Conservation (phyloP, 495 filamentous ascomycete species). For the Aspergillus egyptiacus region DNA sequence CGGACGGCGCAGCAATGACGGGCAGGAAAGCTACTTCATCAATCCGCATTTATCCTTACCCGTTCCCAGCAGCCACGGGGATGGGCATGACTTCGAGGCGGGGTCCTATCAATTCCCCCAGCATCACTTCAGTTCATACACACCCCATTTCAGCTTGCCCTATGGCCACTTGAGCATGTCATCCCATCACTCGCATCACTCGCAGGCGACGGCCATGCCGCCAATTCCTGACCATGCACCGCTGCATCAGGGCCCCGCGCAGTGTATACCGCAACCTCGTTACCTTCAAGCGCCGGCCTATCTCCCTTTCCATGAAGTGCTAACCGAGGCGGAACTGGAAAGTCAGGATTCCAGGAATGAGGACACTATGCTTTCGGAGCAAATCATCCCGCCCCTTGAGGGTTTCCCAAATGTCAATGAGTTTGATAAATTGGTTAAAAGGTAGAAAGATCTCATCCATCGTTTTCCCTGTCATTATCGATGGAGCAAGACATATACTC, state of each 20-base stretch:
- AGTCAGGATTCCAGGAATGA: slow-evolving; percentile 42
- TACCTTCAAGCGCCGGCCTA: slow-evolving; percentile 35
- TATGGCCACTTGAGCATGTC: slow-evolving; percentile 33
- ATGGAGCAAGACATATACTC: neutral
- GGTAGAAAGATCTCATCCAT: slow-evolving; percentile 23
- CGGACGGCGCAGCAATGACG: slow-evolving; percentile 32
- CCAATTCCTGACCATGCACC: slow-evolving; percentile 28
- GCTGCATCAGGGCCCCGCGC: slow-evolving; percentile 27
- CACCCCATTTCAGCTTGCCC: slow-evolving; percentile 29
- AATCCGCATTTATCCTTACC: slow-evolving; percentile 34
- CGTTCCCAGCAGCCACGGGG: slow-evolving; percentile 29
- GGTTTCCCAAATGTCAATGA: slow-evolving; percentile 49
- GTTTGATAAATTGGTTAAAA: slow-evolving; percentile 50
- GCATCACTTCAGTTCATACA: slow-evolving; percentile 33
- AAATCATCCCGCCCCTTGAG: slow-evolving; percentile 38
- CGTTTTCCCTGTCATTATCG: neutral
- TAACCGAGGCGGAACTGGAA: slow-evolving; percentile 38
- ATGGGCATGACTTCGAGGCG: slow-evolving; percentile 32
- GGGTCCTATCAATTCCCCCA: slow-evolving; percentile 32
- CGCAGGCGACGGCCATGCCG: slow-evolving; percentile 29
- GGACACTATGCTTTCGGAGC: slow-evolving; percentile 39
- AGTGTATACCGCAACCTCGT: slow-evolving; percentile 33
- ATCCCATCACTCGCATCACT: slow-evolving; percentile 32
- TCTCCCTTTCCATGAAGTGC: slow-evolving; percentile 30
- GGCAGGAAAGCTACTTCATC: slow-evolving; percentile 34